A percentile compares a stretch with the other conserved stretches of the same genome.
Conservation (phyloP, 2,329 filamentous ascomycete species). For the Colletotrichum godetiae region DNA sequence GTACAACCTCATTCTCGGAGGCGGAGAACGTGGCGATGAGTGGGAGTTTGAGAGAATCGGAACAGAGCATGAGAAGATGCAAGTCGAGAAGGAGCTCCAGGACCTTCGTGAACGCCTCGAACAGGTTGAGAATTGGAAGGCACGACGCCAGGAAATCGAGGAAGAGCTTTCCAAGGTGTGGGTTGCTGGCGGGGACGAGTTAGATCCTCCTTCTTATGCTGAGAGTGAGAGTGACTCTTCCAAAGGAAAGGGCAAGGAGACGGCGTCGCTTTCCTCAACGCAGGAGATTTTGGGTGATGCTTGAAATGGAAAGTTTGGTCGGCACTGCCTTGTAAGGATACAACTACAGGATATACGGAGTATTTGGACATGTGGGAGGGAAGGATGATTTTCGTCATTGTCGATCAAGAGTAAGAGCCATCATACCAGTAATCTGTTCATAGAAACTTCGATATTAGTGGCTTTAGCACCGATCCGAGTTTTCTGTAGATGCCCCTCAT, state of each 20-base stretch:
- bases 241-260: conserved; percentile 30
- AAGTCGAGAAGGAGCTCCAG: conserved; percentile 89
- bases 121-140: conserved; percentile 87
- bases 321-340: conserved; percentile 9
- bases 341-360: conserved; percentile 8
- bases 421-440: conserved; percentile 15
- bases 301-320: background rate
- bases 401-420: conserved; percentile 7
- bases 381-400: background rate
- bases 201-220: conserved; percentile 60
- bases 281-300: conserved; percentile 29
- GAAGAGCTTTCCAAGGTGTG: conserved; percentile 76
- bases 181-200: conserved; percentile 63
- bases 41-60: conserved; percentile 97
- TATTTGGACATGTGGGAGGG: background rate
- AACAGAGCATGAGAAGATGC: conserved; percentile 91
- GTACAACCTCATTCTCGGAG: conserved; percentile 86
- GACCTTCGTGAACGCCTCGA: conserved; percentile 84
- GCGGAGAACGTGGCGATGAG: conserved; percentile 82
- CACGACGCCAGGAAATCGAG: conserved; percentile 83
- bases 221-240: conserved; percentile 38
- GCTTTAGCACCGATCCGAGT: background rate
- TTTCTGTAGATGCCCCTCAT: background rate
- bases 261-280: background rate
- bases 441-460: conserved; percentile 23